Percentiles rank a stretch among this genome's conserved stretches.
Evolutionary conservation across 164 flowering plant genomes (phyloP).

Genomic region (Aristolochia californica): DNA sequence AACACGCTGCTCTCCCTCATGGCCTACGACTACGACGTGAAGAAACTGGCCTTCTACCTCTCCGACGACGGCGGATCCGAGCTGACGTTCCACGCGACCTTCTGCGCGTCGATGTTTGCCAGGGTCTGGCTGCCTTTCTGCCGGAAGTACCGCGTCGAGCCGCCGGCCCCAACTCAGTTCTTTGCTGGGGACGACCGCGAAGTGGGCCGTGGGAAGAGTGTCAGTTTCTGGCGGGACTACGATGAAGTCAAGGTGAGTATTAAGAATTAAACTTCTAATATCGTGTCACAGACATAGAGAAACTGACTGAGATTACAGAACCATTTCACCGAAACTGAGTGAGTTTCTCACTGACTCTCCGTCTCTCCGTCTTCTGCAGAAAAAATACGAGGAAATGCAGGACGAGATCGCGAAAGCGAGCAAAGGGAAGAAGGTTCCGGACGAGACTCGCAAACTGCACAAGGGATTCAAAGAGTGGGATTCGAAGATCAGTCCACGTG

Average conservation of each 20-base stretch:
- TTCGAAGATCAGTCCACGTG: conserved; percentile 12
- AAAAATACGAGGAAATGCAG: conserved; percentile 24
- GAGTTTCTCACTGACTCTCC: not conserved
- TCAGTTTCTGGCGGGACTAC: conserved; percentile 12
- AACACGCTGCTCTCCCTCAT: conserved; percentile 20
- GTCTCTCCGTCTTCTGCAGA: conserved; percentile 4
- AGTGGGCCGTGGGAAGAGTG: not conserved
- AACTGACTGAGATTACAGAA: no score
- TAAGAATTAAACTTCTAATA: not conserved
- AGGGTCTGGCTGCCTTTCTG: conserved; percentile 22
- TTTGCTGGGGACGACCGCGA: conserved; percentile 5
- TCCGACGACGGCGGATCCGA: conserved; percentile 26
- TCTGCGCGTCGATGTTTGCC: conserved; percentile 15
- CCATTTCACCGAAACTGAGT: no score
- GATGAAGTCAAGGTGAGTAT: conserved; percentile 10
- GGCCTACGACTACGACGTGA: conserved; percentile 19
- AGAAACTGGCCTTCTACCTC: conserved; percentile 17
- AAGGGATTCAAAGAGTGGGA: conserved; percentile 31
- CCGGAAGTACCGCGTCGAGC: conserved; percentile 17
- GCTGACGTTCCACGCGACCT: conserved; percentile 19
- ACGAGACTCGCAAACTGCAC: conserved; percentile 14
- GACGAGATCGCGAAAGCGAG: conserved; percentile 14
- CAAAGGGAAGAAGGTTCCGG: conserved; percentile 9
- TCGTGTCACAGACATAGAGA: no score
- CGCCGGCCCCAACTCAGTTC: conserved; percentile 12